phyloP scores from a whole-genome alignment of 805 yeast species.

The Yarrowia deformans region DNA sequence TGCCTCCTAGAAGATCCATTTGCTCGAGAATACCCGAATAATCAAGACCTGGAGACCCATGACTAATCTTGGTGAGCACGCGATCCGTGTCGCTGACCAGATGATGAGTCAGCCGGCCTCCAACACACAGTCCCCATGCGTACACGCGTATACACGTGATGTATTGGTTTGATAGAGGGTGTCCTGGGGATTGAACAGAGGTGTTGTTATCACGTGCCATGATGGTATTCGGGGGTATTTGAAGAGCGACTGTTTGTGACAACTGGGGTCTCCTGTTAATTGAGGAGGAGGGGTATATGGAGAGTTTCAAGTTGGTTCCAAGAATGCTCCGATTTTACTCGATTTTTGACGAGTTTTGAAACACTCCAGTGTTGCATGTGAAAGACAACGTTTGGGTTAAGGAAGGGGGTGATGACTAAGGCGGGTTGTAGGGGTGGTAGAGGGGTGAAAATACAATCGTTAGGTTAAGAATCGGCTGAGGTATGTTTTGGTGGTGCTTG shows the following conservation, averaged over 20 bases:
- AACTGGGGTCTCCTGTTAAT: too few relatives aligned
- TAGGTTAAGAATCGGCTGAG: too few relatives aligned
- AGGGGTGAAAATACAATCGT: too few relatives aligned
- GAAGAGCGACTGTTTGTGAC: too few relatives aligned
- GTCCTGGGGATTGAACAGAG: not conserved
- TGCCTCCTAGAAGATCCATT: constrained; percentile 13
- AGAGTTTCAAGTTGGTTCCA: too few relatives aligned
- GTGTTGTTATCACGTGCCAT: not conserved
- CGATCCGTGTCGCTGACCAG: constrained; percentile 31
- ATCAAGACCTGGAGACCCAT: constrained; percentile 2
- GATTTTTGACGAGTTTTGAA: too few relatives aligned
- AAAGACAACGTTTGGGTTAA: constrained; percentile 1
- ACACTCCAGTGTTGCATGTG: not conserved
- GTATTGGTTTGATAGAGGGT: constrained; percentile 18
- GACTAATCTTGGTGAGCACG: constrained; percentile 16
- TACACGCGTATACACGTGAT: constrained; percentile 21
- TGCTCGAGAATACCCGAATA: constrained; percentile 1
- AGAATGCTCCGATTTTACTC: too few relatives aligned
- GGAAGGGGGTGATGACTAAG: too few relatives aligned
- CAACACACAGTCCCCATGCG: constrained; percentile 36
- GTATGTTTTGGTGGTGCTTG: too few relatives aligned
- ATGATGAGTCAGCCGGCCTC: constrained; percentile 36
- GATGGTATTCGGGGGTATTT: not conserved
- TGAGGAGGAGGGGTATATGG: too few relatives aligned
- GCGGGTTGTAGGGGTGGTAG: too few relatives aligned